These are phyloP conservation scores for Botrytis medusae DNA, from an alignment of 2,329 filamentous ascomycete species.

Conservation along the genomic window DNA sequence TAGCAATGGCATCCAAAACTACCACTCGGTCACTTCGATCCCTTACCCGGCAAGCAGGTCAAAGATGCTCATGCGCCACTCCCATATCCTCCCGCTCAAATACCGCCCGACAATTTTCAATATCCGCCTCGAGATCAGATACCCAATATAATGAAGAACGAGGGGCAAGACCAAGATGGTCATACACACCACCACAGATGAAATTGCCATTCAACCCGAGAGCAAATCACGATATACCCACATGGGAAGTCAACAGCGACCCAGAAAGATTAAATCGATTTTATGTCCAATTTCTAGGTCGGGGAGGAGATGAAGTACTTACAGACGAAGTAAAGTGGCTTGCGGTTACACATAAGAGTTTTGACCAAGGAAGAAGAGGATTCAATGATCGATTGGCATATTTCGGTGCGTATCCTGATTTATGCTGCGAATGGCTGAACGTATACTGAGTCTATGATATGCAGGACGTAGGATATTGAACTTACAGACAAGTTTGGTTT, in stretches of 20 bases:
- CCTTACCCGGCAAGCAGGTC: constrained; percentile 37
- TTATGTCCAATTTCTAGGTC: constrained; percentile 75
- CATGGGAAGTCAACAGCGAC: constrained; percentile 73
- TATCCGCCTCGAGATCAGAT: constrained; percentile 34
- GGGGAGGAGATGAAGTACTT: constrained; percentile 68
- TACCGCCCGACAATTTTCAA: constrained; percentile 33
- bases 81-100: constrained; percentile 25
- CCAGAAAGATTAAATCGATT: constrained; percentile 72
- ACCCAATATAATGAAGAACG: constrained; percentile 39
- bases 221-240: constrained; percentile 50
- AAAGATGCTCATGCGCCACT: constrained; percentile 33
- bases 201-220: constrained; percentile 61
- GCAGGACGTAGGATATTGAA: constrained; percentile 59
- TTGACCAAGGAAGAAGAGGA: constrained; percentile 89
- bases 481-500: constrained; percentile 62
- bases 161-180: constrained; percentile 61
- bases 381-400: constrained; percentile 94
- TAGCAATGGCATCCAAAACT: constrained; percentile 49
- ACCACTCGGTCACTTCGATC: constrained; percentile 44
- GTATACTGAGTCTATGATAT: constrained; percentile 27
- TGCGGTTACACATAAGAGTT: constrained; percentile 96
- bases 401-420: constrained; percentile 59
- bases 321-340: constrained; percentile 95
- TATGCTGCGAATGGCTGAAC: background rate
- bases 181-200: constrained; percentile 66